Conservation (phyloP, 257 asterid species). For the Przewalskia tangutica region DNA sequence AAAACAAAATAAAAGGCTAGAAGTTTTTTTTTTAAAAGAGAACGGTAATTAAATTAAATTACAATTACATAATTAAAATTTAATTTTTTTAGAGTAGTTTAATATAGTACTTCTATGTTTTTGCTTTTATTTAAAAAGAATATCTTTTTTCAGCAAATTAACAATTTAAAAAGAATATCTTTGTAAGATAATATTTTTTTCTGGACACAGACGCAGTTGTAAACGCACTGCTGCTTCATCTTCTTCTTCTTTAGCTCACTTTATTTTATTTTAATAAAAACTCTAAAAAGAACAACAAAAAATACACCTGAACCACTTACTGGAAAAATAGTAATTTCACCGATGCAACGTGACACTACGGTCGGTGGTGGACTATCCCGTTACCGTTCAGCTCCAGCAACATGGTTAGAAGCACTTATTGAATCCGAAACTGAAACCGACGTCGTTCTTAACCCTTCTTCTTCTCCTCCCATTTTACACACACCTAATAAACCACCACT, state of each 20-base stretch:
- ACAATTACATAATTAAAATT: no score
- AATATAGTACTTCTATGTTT: no score
- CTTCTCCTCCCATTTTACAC: neutral
- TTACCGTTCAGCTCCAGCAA: conserved; percentile 80
- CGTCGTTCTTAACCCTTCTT: conserved; percentile 37
- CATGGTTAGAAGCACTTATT: conserved; percentile 85
- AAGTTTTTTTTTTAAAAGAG: no score
- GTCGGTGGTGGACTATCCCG: conserved; percentile 41
- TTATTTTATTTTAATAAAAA: neutral
- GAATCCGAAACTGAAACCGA: conserved; percentile 60
- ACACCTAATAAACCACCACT: conserved; percentile 13
- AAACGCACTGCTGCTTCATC: neutral
- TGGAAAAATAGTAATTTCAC: conserved; percentile 1
- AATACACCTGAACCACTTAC: neutral
- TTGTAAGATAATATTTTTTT: no score
- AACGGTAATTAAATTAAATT: no score
- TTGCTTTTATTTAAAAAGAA: no score
- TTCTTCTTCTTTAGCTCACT: neutral
- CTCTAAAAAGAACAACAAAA: neutral
- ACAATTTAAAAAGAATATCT: no score
- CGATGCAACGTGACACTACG: conserved; percentile 66
- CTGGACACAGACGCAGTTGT: no score
- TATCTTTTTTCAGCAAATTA: no score
- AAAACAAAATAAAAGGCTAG: no score
- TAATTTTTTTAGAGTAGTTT: no score